Evolutionary conservation across 2,329 filamentous ascomycete species (phyloP).

Genomic region (Ophiostoma sp.): DNA sequence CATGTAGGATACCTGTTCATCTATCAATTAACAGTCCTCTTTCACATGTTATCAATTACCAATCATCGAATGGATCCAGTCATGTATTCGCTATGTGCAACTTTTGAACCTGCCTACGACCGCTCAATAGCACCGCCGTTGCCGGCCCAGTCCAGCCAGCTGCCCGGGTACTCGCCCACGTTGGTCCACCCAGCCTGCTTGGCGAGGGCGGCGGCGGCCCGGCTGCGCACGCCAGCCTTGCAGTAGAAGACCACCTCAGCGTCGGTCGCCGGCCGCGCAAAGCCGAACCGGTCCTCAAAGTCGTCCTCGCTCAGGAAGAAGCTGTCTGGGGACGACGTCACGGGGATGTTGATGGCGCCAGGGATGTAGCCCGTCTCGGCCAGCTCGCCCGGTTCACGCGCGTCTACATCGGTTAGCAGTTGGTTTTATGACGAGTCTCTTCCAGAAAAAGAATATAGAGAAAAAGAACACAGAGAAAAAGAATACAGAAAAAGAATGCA

Average conservation of each 20-base stretch:
- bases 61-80: too few relatives aligned
- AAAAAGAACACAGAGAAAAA: neutral
- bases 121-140: constrained; percentile 59
- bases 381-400: constrained; percentile 67
- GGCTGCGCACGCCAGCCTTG: constrained; percentile 79
- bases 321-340: constrained; percentile 69
- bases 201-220: constrained; percentile 71
- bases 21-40: neutral
- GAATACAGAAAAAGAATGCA: neutral
- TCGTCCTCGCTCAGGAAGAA: constrained; percentile 71
- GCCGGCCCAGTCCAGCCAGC: constrained; percentile 76
- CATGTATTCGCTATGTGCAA: neutral
- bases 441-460: neutral
- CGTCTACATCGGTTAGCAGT: constrained; percentile 43
- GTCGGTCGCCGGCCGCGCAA: constrained; percentile 55
- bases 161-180: constrained; percentile 67
- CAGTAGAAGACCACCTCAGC: constrained; percentile 78
- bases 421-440: too few relatives aligned
- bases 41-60: too few relatives aligned
- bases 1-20: neutral
- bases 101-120: neutral
- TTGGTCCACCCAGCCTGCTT: constrained; percentile 67
- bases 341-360: constrained; percentile 72
- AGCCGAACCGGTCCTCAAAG: constrained; percentile 79
- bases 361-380: constrained; percentile 66